phyloP scores from a whole-genome alignment of 441 rosid species.

The Gossypium schwendimanii region DNA sequence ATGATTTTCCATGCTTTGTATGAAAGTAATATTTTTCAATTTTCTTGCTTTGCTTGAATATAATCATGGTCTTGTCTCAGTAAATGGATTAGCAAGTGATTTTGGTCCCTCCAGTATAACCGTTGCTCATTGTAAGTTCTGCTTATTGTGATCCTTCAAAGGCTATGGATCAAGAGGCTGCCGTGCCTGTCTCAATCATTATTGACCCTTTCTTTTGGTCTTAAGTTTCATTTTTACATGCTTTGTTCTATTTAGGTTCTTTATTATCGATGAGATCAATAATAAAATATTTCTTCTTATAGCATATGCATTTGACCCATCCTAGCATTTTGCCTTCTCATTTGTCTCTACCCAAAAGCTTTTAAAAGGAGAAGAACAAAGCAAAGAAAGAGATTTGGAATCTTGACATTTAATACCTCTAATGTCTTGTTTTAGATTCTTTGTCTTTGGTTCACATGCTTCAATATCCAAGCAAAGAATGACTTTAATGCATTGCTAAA shows the following conservation, averaged over 20 bases:
- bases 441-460: background rate
- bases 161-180: background rate
- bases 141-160: background rate
- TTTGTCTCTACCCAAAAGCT: no score
- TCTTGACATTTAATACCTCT: no score
- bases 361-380: no score
- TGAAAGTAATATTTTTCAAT: background rate
- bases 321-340: no score
- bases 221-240: background rate
- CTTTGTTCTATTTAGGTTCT: no score
- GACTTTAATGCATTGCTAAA: background rate
- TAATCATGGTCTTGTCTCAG: background rate
- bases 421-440: background rate
- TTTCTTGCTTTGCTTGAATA: background rate
- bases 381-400: no score
- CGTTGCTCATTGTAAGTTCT: no score
- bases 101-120: background rate
- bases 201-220: background rate
- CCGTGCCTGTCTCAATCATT: background rate
- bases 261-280: no score
- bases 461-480: conserved; percentile 5
- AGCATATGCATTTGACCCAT: no score
- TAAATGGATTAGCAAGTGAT: background rate
- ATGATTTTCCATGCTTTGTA: background rate
- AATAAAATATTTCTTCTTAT: no score